Percentiles rank a stretch among this genome's conserved stretches.
These are phyloP conservation scores for Cladosporium sp. DNA, from an alignment of 2,329 filamentous ascomycete genomes.

Conservation along the genomic window DNA sequence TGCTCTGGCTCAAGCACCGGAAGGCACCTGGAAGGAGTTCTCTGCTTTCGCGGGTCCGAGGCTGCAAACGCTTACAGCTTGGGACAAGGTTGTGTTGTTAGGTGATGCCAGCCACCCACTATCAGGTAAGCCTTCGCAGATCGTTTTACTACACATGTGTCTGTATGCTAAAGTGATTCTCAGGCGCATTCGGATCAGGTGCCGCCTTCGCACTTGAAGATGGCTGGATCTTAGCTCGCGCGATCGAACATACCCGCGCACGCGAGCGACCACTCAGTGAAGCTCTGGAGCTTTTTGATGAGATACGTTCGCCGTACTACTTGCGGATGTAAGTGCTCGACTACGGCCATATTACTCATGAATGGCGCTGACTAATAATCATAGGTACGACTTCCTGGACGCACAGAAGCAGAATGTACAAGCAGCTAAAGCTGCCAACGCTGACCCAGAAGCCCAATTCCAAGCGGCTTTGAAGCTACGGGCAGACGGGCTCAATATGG, in stretches of 20 bases:
- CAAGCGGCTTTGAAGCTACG: conserved; percentile 32
- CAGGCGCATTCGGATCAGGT: conserved; percentile 42
- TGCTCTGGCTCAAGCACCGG: conserved; percentile 41
- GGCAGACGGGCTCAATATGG: conserved; percentile 1
- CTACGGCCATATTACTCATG: neutral
- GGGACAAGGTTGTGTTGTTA: conserved; percentile 51
- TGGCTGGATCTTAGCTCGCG: conserved; percentile 46
- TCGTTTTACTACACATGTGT: neutral
- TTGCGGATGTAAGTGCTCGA: conserved; percentile 38
- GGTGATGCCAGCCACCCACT: conserved; percentile 57
- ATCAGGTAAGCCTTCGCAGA: conserved; percentile 10
- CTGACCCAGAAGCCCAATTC: conserved; percentile 31
- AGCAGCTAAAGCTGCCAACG: conserved; percentile 30
- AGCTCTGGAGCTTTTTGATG: conserved; percentile 43
- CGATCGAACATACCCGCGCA: conserved; percentile 26
- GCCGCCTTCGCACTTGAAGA: conserved; percentile 50
- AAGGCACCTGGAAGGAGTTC: conserved; percentile 49
- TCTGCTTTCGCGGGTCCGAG: conserved; percentile 51
- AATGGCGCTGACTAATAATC: no score
- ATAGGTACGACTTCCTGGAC: conserved; percentile 13
- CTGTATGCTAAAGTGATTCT: neutral
- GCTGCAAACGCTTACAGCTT: conserved; percentile 42
- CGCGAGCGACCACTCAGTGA: conserved; percentile 18
- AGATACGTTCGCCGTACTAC: conserved; percentile 45
- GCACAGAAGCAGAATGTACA: conserved; percentile 22